phyloP scores from a whole-genome alignment of 2,329 filamentous ascomycete species.

The Sclerotinia glacialis region DNA sequence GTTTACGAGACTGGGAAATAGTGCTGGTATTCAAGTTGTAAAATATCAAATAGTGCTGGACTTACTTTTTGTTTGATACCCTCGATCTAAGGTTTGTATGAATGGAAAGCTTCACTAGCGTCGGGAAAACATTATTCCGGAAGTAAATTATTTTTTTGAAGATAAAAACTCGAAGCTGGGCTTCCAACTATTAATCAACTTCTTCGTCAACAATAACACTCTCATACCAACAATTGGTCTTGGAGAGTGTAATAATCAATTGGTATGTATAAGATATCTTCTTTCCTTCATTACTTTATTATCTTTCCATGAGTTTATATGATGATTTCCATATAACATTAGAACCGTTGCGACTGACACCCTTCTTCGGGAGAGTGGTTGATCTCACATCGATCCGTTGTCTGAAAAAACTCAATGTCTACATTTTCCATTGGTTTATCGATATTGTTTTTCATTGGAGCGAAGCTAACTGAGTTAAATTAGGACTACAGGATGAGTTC shows the following conservation, averaged over 20 bases:
- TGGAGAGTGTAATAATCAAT: neutral
- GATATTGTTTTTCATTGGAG: slow-evolving; percentile 22
- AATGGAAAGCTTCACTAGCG: slow-evolving; percentile 15
- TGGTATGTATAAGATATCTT: slow-evolving; percentile 1
- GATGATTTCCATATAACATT: slow-evolving; percentile 52
- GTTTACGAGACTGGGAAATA: neutral
- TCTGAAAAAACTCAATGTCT: slow-evolving; percentile 40
- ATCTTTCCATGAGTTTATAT: slow-evolving; percentile 34
- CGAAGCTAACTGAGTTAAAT: slow-evolving; percentile 23
- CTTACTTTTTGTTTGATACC: neutral
- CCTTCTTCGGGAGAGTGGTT: slow-evolving; percentile 44
- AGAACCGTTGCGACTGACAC: slow-evolving; percentile 61
- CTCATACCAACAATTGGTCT: slow-evolving; percentile 7
- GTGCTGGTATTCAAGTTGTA: neutral
- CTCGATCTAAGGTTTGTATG: neutral
- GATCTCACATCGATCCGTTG: slow-evolving; percentile 52
- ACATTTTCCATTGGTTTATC: slow-evolving; percentile 13
- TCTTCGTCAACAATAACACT: slow-evolving; percentile 7
- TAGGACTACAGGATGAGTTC: slow-evolving; percentile 45
- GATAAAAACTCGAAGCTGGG: slow-evolving; percentile 11
- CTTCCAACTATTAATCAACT: neutral
- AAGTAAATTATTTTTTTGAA: slow-evolving; percentile 2
- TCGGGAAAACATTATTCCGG: slow-evolving; percentile 7
- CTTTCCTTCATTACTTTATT: neutral
- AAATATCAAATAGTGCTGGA: neutral